Base-by-base conservation (phyloP, 257 asterid genomes). In the Coffea eugenioides region DNA sequence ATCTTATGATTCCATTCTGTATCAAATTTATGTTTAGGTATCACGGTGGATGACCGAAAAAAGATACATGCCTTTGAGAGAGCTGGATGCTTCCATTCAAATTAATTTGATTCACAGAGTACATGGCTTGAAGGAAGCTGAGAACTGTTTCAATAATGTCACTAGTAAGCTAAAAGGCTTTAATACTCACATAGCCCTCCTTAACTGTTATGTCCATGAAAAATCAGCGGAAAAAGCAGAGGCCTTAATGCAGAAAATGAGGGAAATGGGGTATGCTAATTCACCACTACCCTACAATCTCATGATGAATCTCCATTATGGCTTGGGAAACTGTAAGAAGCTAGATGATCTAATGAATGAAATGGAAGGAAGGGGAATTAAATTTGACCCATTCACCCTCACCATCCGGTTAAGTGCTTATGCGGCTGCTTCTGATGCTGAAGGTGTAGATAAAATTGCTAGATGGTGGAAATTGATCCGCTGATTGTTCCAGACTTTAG, bases 21-120 rank as follows among this genome's bases (percentile, higher is more conserved):
- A 3, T 54, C 61, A 15, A 73, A 43, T 86, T 81, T 79, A 16
- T 75, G 3, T 27, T 16, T 85, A 93, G 96, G 91, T 87, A 13
- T 91, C 97, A 61, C 80, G 86, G 11, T 93, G 97, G 97, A 93
- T 93, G 97, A 85, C 88, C 66, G 90, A 90, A 62, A 89, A 79
- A 73, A 77, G 88, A 77, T 78, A 69, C 52, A 71, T 87, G 23
- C 80, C 83, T 3, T 25, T 83, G 39, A 45, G 82, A 73, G 79
- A 85, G 69, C 74, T 20, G 68, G 95, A 91, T 65, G 84, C 82
- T 83, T 84, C 87, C n/a, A 77, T 73, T 21, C 82, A 95, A 49
- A 71, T 90, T 85, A 85, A 85, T 84, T 65, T 91, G 87, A 87
- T 91, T 20, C 85, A 70, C 71, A 89, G 82, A 72, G 82, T 77